Evolutionary conservation across 176 grass and related monocot genomes (phyloP), one percentile per base, ranked within the genome.

Genomic region (Musa acuminata): DNA sequence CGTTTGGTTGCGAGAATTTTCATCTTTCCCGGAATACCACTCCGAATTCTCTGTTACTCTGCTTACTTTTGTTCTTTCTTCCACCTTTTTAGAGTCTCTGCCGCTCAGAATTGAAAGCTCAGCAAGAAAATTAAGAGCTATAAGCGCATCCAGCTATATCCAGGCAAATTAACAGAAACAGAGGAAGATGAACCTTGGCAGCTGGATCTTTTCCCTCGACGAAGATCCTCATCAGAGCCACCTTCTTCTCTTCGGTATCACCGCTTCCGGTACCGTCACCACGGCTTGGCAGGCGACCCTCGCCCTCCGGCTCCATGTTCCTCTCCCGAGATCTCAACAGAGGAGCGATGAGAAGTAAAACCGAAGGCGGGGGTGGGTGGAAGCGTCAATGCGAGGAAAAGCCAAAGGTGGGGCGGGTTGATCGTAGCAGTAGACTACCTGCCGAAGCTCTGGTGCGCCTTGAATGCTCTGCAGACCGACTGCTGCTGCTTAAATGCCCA

Each of bases 191-290:
- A 53, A 95, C 92, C 92, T 91, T 91, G 74, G 83, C 77, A 48
- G 81, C 67, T 9, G 83, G 88, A 72, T 96, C 92, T 79, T 88
- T 83, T 9, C 80, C 85, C 60, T 91, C 76, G 4, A 88, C 84
- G 12, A 84, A 70, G 52, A 64, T 72, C 81, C 88, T 88, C 69
- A 96, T 78, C 71, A 87, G 78, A 8, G 79, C 81, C 52, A 91
- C 79, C 79, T 83, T 87, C 82, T 88, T 86, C 81, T 79, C 79
- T 77, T 91, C 69, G 25, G 53, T 80, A 24, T 77, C 77, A 22
- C 72, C 81, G 2, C 64, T 24, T 0, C 48, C 21, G 19, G 9
- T 52, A 25, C 12, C 63, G 26, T n/a, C 68, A 50, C 19, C 43
- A 6, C 67, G 13, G 35, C 13, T 35, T 14, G 67, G 8, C 29